Base-by-base conservation (phyloP, 352 stramenopile genomes). In the Globisporangium spinosum region DNA sequence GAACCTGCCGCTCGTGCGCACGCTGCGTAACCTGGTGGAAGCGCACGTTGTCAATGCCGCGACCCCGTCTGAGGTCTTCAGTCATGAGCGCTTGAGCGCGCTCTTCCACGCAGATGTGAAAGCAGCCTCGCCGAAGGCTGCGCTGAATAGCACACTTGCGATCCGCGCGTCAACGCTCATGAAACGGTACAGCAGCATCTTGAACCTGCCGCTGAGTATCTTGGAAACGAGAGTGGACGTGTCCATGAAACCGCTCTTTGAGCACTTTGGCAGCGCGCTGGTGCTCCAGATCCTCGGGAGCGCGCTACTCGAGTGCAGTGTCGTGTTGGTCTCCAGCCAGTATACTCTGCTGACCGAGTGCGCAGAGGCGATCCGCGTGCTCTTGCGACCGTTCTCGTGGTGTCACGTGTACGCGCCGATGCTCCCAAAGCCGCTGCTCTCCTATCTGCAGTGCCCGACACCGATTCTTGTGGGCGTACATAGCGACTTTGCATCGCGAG, bases 401-500 rank as follows among this genome's bases (percentile, higher is more conserved):
- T 94, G 87, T 65, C 90, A 97, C 64, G 89, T 96, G 58, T 97
- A 97, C 70, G 82, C 91, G 17, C 89, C 90, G 2, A 83, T 96
- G 62, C 72, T 97, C 5, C 90, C 91, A 4, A 88, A 93, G 70
- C 70, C 83, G 43, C 71, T 97, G 51, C 77, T 96, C 3, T 94
- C 89, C 29, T 95, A 96, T 54, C 78, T 97, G 34, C 87, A 97
- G 67, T 96, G 89, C 25, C 90, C 90, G n/a, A 96, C 89, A 47
- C 89, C 89, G 10, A 96, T 97, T 70, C 76, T 97, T 35, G 87
- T 96, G 2, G 90, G 90, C 25, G 72, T 97, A 1, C 89, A 97
- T 65, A 90, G 82, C 25, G 74, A 76, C 22, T 92, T 87, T 68
- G 84, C 82, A 2, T 60, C 79, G 12, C 79, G 85, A 23, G 77